A percentile compares a stretch with the other conserved stretches of the same genome.
phyloP scores from a whole-genome alignment of 164 flowering plant species.

The Magnolia officinalis region DNA sequence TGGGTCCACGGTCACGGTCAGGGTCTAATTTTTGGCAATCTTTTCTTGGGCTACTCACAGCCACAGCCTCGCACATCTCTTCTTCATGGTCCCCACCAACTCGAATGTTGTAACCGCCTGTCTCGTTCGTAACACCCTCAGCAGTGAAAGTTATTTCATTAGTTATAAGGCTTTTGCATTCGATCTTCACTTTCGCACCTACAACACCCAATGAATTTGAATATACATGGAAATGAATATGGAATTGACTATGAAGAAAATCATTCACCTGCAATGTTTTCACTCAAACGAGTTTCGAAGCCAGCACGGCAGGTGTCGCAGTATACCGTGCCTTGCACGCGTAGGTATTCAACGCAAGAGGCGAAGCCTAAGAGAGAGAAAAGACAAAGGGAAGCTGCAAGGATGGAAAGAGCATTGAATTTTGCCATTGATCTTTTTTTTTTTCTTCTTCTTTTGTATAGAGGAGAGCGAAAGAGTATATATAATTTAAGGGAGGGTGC shows the following conservation, averaged over 20 bases:
- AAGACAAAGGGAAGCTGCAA: background rate
- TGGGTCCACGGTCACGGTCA: constrained; percentile 24
- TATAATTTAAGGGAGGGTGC: background rate
- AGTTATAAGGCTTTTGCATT: constrained; percentile 41
- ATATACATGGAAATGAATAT: background rate
- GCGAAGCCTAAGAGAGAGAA: constrained; percentile 1
- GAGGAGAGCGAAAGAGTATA: background rate
- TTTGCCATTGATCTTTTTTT: background rate
- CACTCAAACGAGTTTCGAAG: background rate
- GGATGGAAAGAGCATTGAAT: background rate
- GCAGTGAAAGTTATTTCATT: constrained; percentile 23
- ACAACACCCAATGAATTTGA: background rate
- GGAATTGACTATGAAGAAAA: background rate
- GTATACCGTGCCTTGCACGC: constrained; percentile 10
- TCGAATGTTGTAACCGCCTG: constrained; percentile 29
- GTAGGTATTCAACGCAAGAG: background rate
- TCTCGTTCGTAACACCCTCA: constrained; percentile 34
- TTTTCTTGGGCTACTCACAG: constrained; percentile 29
- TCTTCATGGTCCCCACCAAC: constrained; percentile 56
- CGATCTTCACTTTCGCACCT: constrained; percentile 19
- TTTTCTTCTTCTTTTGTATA: background rate
- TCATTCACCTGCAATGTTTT: constrained; percentile 1
- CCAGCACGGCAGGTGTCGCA: constrained; percentile 15
- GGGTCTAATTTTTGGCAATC: constrained; percentile 33
- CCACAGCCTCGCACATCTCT: constrained; percentile 45